Conservation (phyloP, 352 stramenopile species). For the Globisporangium cederbergense region DNA sequence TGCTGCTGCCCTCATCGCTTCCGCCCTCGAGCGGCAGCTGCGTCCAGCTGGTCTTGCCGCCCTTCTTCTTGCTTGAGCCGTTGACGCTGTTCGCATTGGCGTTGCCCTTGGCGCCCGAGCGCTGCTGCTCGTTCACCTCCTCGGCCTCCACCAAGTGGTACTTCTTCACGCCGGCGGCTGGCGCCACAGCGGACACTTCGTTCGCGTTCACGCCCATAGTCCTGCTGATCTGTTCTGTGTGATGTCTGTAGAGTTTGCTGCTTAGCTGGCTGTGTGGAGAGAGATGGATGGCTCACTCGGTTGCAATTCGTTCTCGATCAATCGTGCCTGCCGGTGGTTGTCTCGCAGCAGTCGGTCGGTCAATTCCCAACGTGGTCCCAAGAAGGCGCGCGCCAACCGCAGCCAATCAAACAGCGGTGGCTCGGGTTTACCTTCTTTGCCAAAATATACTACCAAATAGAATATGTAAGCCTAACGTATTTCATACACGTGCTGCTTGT, state of each 20-base stretch:
- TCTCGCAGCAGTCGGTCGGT: neutral
- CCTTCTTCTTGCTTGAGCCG: slow-evolving; percentile 46
- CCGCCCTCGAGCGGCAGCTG: slow-evolving; percentile 53
- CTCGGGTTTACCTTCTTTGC: neutral
- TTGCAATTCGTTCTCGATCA: neutral
- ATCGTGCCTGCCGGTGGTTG: neutral
- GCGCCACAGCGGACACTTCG: slow-evolving; percentile 18
- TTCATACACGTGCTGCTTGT: neutral
- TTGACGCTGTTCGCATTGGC: neutral
- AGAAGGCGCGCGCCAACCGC: neutral
- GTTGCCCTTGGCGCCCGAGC: slow-evolving; percentile 5
- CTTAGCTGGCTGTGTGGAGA: neutral
- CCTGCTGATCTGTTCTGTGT: slow-evolving; percentile 6
- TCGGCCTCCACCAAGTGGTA: slow-evolving; percentile 83
- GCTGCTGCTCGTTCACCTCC: slow-evolving; percentile 48
- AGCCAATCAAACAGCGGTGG: slow-evolving; percentile 6
- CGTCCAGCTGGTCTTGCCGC: slow-evolving; percentile 73
- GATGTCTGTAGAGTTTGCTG: neutral
- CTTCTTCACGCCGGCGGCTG: slow-evolving; percentile 45
- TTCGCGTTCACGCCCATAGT: slow-evolving; percentile 37
- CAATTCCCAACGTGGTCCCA: neutral
- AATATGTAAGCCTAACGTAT: neutral
- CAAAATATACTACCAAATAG: neutral
- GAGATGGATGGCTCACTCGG: neutral
- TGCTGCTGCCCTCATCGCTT: slow-evolving; percentile 20